Base-by-base conservation (phyloP, 2,329 filamentous ascomycete species). In the Metarhizium album region DNA sequence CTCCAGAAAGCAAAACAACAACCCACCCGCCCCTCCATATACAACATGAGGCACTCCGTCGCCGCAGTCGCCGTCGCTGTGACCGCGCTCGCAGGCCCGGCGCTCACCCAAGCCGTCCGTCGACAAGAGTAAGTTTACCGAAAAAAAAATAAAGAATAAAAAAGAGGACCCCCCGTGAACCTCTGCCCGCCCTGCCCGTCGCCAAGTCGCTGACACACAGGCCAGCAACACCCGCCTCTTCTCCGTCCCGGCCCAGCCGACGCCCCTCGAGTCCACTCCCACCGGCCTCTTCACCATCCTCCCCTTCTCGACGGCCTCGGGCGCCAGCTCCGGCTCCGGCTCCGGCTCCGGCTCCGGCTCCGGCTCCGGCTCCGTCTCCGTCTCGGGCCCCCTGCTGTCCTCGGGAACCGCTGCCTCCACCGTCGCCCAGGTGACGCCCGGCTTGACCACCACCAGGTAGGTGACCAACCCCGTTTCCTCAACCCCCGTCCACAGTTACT, bases 11-110 rank as follows among this genome's bases (percentile, higher is more conserved):
- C n/a, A n/a, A n/a, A n/a, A n/a, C 29, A 31, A 11, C 29, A 5
- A 31, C 29, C 29, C 29, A 31, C 29, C 5, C 29, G 29, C 11
- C 29, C 29, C 29, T 5, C 11, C 29, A 31, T 5, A 31, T 5
- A 31, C 29, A 31, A 31, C 33, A 52, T 40, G 27, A 53, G 51
- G 50, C 22, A 50, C 20, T 49, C 53, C 42, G 24, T 51, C 42
- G 42, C 45, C 11, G 42, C 51, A 27, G 29, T 57, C 45, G 40
- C 49, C 42, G 42, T 42, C 11, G 42, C 51, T 22, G 29, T 57
- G 42, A 43, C 49, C 43, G 22, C 54, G 18, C 48, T 57, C 43
- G 52, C 45, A 33, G 43, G 45, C 52, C 29, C 55, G n/a, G 50
- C 45, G 8, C 35, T 49, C 2, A 48, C 53, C 29, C 23, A 52